Conservation (phyloP, 2,329 filamentous ascomycete genomes). For the Mycogone perniciosa region DNA sequence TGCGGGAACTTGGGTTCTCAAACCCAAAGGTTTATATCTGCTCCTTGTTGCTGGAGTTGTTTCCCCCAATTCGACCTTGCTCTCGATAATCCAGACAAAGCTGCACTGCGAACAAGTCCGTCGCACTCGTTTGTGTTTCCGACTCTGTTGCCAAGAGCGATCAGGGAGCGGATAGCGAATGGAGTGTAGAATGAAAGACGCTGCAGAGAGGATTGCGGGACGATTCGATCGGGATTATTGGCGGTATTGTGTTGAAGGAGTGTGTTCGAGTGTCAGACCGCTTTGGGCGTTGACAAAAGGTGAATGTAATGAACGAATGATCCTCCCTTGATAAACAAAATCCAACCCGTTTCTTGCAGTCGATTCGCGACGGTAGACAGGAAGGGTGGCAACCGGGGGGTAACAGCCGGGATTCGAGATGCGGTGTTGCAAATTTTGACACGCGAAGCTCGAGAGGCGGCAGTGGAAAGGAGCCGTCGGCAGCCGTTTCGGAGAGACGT, state of each 20-base stretch:
- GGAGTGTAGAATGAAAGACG: too few species aligned
- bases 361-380: neutral
- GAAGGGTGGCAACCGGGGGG: neutral
- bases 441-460: slow-evolving; percentile 2
- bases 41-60: neutral
- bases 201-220: too few species aligned
- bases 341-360: slow-evolving; percentile 6
- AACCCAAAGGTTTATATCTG: neutral
- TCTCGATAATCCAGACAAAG: too few species aligned
- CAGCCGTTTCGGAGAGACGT: slow-evolving; percentile 1
- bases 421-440: neutral
- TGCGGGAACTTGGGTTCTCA: neutral
- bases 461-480: slow-evolving; percentile 4
- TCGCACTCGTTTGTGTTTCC: too few species aligned
- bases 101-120: too few species aligned
- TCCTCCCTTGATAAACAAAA: slow-evolving; percentile 4
- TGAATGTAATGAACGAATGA: neutral
- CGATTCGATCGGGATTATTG: too few species aligned
- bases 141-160: too few species aligned
- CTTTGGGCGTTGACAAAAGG: neutral
- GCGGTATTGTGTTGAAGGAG: neutral
- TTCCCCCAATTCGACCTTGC: neutral
- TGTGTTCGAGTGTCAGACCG: neutral
- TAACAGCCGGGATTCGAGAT: slow-evolving; percentile 1
- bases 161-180: too few species aligned